Evolutionary conservation across 345 rosid genomes (phyloP), one percentile per base, ranked within the genome.

Genomic region (Melastoma malabathricum): DNA sequence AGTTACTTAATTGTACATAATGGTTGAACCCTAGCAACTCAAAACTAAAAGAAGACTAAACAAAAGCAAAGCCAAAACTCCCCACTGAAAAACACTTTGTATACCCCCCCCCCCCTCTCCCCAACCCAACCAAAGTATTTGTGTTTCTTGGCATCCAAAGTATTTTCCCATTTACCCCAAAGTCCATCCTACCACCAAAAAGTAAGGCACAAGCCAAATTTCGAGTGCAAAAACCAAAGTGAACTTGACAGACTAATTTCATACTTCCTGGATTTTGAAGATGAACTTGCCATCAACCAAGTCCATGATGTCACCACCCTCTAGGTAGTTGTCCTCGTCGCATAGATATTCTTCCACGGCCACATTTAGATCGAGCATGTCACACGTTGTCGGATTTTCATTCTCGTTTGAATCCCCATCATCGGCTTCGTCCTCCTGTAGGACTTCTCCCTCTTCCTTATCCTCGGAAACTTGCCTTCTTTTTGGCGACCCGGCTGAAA

Each of bases 361-460:
- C 47, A 83, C 71, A 27, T 82, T 83, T 66, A 83, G 63, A 60
- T 83, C 92, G 8, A 83, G 66, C 15, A 71, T 61, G 16, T 62
- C 59, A 38, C 47, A 34, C 10, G 41, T 34, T 7, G 9, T 34
- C 41, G 12, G 22, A 10, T 46, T 56, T 44, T 43, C 51, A 47
- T 58, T 68, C n/a, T 25, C 31, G 18, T 47, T 51, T 18, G 22
- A 31, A 41, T 58, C 31, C 2, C 43, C 39, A 6, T 41, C 48
- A 3, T 49, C 55, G 16, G 57, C 52, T 49, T 45, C 59, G 8
- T 23, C 72, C 51, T 66, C 56, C 45, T 67, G 46, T 18, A 16
- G 20, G 15, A 27, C 38, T 43, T 8, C 57, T 43, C 20, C n/a
- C 16, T 45, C 31, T 14, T 5, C 10, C 46, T 29, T 13, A 16